Conservation (phyloP, 768 basidiomycete genomes). For the Tephrocybe rancida region DNA sequence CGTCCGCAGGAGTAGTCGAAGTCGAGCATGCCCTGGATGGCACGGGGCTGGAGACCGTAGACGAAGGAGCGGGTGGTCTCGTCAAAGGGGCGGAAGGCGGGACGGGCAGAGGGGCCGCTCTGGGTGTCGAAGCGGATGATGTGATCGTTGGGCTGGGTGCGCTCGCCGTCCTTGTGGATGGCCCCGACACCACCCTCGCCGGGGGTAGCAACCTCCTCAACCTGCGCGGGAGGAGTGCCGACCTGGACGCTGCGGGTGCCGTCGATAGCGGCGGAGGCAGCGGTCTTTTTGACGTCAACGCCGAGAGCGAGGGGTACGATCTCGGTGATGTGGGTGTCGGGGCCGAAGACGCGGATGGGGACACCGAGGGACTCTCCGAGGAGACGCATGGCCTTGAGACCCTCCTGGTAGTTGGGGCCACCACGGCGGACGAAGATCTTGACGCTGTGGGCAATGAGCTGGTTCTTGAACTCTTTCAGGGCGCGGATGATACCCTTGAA, state of each 20-base stretch:
- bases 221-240: slow-evolving; percentile 39
- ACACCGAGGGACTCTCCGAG: slow-evolving; percentile 97
- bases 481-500: slow-evolving; percentile 99
- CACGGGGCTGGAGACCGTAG: slow-evolving; percentile 97
- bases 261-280: slow-evolving; percentile 19
- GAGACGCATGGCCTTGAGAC: slow-evolving; percentile 95
- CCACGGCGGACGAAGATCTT: slow-evolving; percentile 97
- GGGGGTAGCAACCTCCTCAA: slow-evolving; percentile 39
- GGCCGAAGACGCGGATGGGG: slow-evolving; percentile 95
- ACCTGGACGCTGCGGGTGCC: slow-evolving; percentile 39
- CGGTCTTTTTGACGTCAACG: slow-evolving; percentile 56
- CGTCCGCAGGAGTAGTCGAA: slow-evolving; percentile 99
- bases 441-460: slow-evolving; percentile 82
- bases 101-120: slow-evolving; percentile 48
- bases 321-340: slow-evolving; percentile 97
- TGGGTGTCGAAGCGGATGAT: slow-evolving; percentile 85
- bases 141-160: slow-evolving; percentile 84
- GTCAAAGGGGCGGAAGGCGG: slow-evolving; percentile 91
- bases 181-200: slow-evolving; percentile 57
- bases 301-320: slow-evolving; percentile 99
- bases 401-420: slow-evolving; percentile 99
- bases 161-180: slow-evolving; percentile 78
- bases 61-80: slow-evolving; percentile 94
- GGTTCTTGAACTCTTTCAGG: slow-evolving; percentile 88
- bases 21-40: slow-evolving; percentile 96